Conservation (phyloP, 2,329 filamentous ascomycete genomes). For the Beauveria varroae region DNA sequence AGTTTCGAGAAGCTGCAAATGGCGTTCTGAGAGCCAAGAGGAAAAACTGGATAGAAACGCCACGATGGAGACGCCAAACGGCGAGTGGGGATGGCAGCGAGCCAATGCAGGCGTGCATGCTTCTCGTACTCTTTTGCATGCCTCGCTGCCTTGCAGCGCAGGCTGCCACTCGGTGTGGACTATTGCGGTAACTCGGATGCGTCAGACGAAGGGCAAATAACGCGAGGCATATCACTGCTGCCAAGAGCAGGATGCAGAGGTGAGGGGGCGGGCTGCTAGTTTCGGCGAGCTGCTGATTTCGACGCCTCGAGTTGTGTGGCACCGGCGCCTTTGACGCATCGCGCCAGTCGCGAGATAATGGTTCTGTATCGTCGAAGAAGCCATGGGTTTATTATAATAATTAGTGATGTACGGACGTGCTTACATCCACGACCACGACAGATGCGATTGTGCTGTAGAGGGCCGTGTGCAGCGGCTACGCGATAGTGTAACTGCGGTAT, state of each 20-base stretch:
- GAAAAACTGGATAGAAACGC: background rate
- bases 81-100: background rate
- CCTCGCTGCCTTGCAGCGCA: constrained; percentile 1
- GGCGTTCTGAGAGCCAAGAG: too few species aligned
- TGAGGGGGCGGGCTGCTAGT: background rate
- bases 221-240: background rate
- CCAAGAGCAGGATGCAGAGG: background rate
- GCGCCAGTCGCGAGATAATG: background rate
- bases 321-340: background rate
- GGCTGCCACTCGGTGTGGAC: constrained; percentile 3
- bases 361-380: background rate
- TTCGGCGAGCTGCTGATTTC: background rate
- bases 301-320: background rate
- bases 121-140: constrained; percentile 3
- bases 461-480: background rate
- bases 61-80: background rate
- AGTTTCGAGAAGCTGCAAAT: background rate
- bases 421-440: background rate
- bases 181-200: background rate
- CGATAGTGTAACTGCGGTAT: background rate
- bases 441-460: too few species aligned
- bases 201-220: constrained; percentile 1
- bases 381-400: background rate
- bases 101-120: constrained; percentile 7
- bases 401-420: background rate